These are phyloP conservation scores for Diaporthe batatas DNA, from an alignment of 2,329 filamentous ascomycete species.

Conservation along the genomic window DNA sequence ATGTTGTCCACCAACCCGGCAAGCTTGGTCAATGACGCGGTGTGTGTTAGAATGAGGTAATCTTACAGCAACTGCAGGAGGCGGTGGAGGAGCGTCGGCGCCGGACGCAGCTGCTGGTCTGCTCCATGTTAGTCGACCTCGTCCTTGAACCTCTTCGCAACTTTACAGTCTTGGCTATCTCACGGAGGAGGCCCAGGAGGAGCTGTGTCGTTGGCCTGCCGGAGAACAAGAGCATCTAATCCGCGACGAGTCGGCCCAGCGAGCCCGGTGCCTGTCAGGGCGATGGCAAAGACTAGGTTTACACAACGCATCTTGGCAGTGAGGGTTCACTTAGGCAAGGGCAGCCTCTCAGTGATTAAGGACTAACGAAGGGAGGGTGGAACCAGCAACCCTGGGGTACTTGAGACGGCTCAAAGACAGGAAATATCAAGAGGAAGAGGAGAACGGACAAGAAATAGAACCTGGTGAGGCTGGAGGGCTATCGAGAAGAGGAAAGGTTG, in stretches of 20 bases:
- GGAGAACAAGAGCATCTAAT: background rate
- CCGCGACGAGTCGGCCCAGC: slow-evolving; percentile 14
- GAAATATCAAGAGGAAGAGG: background rate
- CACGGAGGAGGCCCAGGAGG: background rate
- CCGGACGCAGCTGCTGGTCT: background rate
- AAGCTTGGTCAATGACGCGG: background rate
- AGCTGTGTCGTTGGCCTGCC: slow-evolving; percentile 8
- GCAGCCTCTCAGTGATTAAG: slow-evolving; percentile 1
- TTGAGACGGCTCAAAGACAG: slow-evolving; percentile 20
- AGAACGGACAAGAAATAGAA: slow-evolving; percentile 30
- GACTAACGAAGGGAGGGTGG: slow-evolving; percentile 18
- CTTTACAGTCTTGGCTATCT: too few species aligned
- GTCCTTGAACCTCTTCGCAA: too few species aligned
- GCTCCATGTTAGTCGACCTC: too few species aligned
- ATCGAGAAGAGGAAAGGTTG: background rate
- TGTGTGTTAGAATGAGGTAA: background rate
- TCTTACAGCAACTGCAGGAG: slow-evolving; percentile 9
- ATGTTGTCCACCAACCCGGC: background rate
- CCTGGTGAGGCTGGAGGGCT: slow-evolving; percentile 20
- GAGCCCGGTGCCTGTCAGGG: slow-evolving; percentile 5
- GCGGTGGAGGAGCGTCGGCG: background rate
- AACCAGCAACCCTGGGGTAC: slow-evolving; percentile 27
- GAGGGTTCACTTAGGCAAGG: background rate
- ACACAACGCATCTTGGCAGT: slow-evolving; percentile 12
- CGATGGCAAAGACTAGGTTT: background rate